phyloP scores from a whole-genome alignment of 352 stramenopile species.

The Pythium dissotocum region DNA sequence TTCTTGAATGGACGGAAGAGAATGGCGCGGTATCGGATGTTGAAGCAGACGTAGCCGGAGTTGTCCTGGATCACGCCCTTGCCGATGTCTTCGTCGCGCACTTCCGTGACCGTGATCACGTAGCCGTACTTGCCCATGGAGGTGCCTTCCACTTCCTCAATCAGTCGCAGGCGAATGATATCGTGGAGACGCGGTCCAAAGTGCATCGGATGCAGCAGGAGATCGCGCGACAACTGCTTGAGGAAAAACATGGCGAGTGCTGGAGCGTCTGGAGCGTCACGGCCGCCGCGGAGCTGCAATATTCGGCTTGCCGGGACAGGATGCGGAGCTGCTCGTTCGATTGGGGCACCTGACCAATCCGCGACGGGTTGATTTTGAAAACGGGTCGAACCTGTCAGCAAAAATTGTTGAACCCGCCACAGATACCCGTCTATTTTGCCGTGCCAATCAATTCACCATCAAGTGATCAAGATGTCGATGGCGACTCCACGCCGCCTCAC shows the following conservation, averaged over 20 bases:
- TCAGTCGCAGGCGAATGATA: conserved; percentile 95
- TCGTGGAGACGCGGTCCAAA: conserved; percentile 95
- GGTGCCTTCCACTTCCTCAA: conserved; percentile 96
- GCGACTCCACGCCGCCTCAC: conserved; percentile 11
- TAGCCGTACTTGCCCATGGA: conserved; percentile 96
- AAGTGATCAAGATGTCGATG: neutral
- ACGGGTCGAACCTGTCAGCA: neutral
- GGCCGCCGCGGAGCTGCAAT: neutral
- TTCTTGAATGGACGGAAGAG: conserved; percentile 97
- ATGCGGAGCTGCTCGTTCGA: neutral
- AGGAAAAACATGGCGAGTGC: conserved; percentile 80
- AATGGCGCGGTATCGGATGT: conserved; percentile 96
- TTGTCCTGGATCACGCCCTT: conserved; percentile 98
- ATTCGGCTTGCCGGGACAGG: neutral
- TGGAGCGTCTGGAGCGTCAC: neutral
- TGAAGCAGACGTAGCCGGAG: conserved; percentile 95
- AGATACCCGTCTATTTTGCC: neutral
- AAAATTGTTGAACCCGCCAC: neutral
- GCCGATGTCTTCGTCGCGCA: conserved; percentile 95
- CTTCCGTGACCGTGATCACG: conserved; percentile 96
- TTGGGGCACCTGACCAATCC: conserved; percentile 2
- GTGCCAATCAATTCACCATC: conserved; percentile 4
- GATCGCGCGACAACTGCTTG: conserved; percentile 89
- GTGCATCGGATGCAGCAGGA: conserved; percentile 95
- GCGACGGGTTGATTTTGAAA: neutral